phyloP scores from a whole-genome alignment of 1,284 basidiomycete species.

The Xerocomus minutiporus region DNA sequence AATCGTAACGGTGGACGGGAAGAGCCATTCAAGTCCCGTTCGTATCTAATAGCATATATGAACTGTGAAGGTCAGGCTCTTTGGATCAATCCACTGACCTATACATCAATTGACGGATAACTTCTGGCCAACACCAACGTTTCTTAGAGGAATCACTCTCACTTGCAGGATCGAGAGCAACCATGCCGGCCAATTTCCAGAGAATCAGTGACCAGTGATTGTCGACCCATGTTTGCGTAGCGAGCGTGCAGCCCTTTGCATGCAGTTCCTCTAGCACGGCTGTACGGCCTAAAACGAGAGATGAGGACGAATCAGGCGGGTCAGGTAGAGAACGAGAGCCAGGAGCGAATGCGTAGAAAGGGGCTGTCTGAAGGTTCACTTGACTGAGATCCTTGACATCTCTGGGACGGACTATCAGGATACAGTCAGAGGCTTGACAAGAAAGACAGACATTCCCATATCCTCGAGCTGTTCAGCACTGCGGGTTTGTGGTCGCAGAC shows the following conservation, averaged over 20 bases:
- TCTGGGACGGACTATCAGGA: constrained; percentile 35
- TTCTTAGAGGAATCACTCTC: constrained; percentile 45
- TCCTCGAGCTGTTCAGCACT: constrained; percentile 45
- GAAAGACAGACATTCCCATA: constrained; percentile 54
- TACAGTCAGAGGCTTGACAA: not conserved
- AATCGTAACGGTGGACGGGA: constrained; percentile 77
- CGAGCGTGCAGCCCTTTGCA: constrained; percentile 53
- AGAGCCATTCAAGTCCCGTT: constrained; percentile 79
- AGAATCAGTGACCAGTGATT: constrained; percentile 90
- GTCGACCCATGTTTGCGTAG: constrained; percentile 75
- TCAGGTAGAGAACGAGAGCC: constrained; percentile 23
- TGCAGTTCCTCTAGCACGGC: constrained; percentile 53
- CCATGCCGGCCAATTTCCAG: constrained; percentile 92
- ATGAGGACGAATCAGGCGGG: constrained; percentile 13
- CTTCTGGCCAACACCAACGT: constrained; percentile 78
- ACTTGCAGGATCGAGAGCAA: constrained; percentile 62
- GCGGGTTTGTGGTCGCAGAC: constrained; percentile 57
- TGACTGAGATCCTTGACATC: constrained; percentile 51
- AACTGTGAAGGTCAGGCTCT: constrained; percentile 4
- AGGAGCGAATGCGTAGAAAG: constrained; percentile 62
- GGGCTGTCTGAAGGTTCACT: constrained; percentile 55
- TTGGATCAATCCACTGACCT: constrained; percentile 47
- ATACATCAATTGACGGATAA: constrained; percentile 81
- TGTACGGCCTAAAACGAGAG: constrained; percentile 43
- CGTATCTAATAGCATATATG: constrained; percentile 58